Evolutionary conservation across 768 basidiomycete species (phyloP).

Genomic region (Mycena haematopus): DNA sequence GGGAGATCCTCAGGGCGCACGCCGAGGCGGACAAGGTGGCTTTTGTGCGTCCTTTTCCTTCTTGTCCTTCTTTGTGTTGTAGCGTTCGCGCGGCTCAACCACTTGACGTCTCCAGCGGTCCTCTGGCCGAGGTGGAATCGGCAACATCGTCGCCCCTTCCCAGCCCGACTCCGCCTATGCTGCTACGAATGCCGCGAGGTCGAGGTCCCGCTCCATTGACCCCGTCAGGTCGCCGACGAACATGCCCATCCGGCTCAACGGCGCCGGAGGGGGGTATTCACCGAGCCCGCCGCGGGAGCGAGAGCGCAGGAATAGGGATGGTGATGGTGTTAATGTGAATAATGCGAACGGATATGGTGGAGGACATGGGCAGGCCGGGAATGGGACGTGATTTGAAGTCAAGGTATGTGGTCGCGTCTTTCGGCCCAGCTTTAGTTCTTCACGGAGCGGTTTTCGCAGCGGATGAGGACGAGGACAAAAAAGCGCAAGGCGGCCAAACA

Average conservation of each 20-base stretch:
- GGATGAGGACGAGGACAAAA: too few relatives aligned
- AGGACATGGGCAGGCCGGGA: too few relatives aligned
- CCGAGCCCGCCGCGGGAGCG: too few relatives aligned
- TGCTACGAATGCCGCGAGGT: neutral
- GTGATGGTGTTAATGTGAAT: too few relatives aligned
- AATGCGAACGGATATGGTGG: too few relatives aligned
- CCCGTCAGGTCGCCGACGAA: constrained; percentile 3
- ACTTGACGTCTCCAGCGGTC: constrained; percentile 10
- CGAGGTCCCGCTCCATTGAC: constrained; percentile 21
- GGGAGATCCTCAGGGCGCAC: constrained; percentile 23
- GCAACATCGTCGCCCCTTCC: constrained; percentile 13
- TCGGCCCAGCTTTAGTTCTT: too few relatives aligned
- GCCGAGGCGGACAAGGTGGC: constrained; percentile 9
- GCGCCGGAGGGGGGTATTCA: too few relatives aligned
- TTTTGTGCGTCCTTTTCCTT: neutral
- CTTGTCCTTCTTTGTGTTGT: neutral
- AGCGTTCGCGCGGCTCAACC: neutral
- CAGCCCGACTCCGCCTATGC: neutral
- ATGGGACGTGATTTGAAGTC: too few relatives aligned
- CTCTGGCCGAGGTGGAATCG: constrained; percentile 25
- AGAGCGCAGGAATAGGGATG: too few relatives aligned
- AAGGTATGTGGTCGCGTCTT: too few relatives aligned
- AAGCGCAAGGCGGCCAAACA: too few relatives aligned
- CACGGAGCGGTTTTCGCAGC: too few relatives aligned
- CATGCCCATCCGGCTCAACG: neutral